Evolutionary conservation across 345 rosid species (phyloP), one percentile per base, ranked within the genome.

Genomic region (Brassica juncea): DNA sequence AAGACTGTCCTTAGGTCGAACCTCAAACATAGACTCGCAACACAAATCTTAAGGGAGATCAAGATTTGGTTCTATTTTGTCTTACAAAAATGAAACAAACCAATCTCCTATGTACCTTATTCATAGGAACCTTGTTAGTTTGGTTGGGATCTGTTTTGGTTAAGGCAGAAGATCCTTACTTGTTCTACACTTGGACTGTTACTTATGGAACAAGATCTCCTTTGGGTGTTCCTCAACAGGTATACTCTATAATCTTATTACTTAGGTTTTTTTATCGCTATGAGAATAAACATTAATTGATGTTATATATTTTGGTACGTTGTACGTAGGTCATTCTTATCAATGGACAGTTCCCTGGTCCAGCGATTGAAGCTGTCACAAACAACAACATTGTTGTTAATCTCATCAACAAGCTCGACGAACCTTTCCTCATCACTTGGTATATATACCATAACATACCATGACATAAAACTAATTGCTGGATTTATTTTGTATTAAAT

Each of bases 331-430:
- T 86, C 8, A 94, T 92, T 66, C 89, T 91, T 42, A 92, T 94
- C 77, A 94, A 94, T 75, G 90, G 88, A 8, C 85, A 86, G 57
- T 94, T 92, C 84, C 99, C 95, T n/a, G 97, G 99, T 31, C 99
- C 97, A 6, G 14, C 89, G 14, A 87, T 94, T 35, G 89, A 94
- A n/a, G 87, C 78, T 12, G 85, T 88, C 71, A 92, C 97, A 5
- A 94, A 92, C 72, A 88, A 94, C 73, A 94, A 94, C 81, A 72
- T 94, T 30, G 35, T 92, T 70, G 84, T 94, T 21, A 86, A 89
- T 86, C 91, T 94, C 30, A 71, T 86, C 52, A 92, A 92, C 83
- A 80, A 89, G 54, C 73, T 92, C 42, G 94, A 94, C 57, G 94
- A 88, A 39, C 90, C 91, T 23, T 86, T 94, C 83, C 97, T 92